Evolutionary conservation across 805 yeast species (phyloP), one percentile per base, ranked within the genome.

Genomic region (Kazachstania martiniae): DNA sequence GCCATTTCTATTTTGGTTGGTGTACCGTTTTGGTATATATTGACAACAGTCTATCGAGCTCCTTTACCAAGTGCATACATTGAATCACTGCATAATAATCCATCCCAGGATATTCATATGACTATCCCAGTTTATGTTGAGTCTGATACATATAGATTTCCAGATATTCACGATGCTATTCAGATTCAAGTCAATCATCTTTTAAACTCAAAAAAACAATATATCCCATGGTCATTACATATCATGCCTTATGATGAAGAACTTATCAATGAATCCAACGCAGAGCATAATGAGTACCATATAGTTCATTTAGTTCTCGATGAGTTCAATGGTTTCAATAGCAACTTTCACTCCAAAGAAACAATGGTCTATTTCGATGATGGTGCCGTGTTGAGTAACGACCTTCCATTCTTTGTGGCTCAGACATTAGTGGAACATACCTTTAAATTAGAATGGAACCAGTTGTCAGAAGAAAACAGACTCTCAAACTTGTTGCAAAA

Each of bases 161-260:
- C 89, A 0, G 94, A 85, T 50, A 47, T 85, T 13, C 69, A 66
- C 2, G 63, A 63, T 27, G 85, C 80, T 1, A 48, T 68, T 2
- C 68, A 69, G 37, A 44, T 62, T 9, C 71, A 72, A 42, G 45
- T 71, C 2, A 61, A 67, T 37, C 56, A 59, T 12, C 55, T 68
- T 28, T 33, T 42, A 15, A 26, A 52, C n/a, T 42, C 53, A 10
- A 37, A 43, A 21, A 41, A 44, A 10, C 52, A 53, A 19, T 34
- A 45, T 18, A 53, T 62, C 1, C 51, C 53, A 15, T 61, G 67
- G 65, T 56, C 53, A 34, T 44, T 41, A 35, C 59, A 37, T 30
- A 34, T 53, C 7, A 28, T 51, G 8, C 44, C 47, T 4, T 53
- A 45, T 29, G 45, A 47, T 12, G 43, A 44, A 6, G 33, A 35